A percentile compares a stretch with the other conserved stretches of the same genome.
These are phyloP conservation scores for Russula dissimulans DNA, from an alignment of 768 basidiomycete species.

Conservation along the genomic window DNA sequence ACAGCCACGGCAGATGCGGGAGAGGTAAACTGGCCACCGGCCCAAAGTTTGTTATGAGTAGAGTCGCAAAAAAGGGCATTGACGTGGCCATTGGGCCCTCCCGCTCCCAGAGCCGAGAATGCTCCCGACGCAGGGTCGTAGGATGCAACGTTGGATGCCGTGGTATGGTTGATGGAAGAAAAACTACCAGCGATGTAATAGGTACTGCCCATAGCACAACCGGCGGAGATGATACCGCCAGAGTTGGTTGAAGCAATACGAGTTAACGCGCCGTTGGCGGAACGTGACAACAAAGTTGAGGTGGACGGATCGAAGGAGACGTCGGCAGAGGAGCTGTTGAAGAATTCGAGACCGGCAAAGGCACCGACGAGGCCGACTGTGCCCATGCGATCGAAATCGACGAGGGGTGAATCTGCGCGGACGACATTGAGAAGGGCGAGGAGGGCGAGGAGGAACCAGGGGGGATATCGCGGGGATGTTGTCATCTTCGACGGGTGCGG, in stretches of 20 bases:
- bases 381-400: constrained; percentile 82
- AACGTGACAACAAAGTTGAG: constrained; percentile 62
- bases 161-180: constrained; percentile 50
- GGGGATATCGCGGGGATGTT: constrained; percentile 14
- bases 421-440: constrained; percentile 27
- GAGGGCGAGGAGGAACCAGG: constrained; percentile 20
- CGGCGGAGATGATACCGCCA: constrained; percentile 68
- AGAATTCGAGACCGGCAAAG: constrained; percentile 79
- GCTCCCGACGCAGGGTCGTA: constrained; percentile 51
- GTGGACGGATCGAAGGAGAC: constrained; percentile 59
- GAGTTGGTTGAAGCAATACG: constrained; percentile 68
- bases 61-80: constrained; percentile 70
- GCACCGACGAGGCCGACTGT: constrained; percentile 80
- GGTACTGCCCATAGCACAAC: constrained; percentile 58
- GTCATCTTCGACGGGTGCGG: not conserved
- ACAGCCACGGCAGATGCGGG: constrained; percentile 61
- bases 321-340: constrained; percentile 42
- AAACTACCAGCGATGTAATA: constrained; percentile 85
- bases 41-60: constrained; percentile 60
- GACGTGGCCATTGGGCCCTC: constrained; percentile 70
- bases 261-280: constrained; percentile 54
- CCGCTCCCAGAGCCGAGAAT: constrained; percentile 55
- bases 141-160: constrained; percentile 65
- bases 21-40: constrained; percentile 64
- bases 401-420: constrained; percentile 27